Percentiles rank a stretch among this genome's conserved stretches.
Evolutionary conservation across 768 basidiomycete species (phyloP).

Genomic region (Lentinula edodes): DNA sequence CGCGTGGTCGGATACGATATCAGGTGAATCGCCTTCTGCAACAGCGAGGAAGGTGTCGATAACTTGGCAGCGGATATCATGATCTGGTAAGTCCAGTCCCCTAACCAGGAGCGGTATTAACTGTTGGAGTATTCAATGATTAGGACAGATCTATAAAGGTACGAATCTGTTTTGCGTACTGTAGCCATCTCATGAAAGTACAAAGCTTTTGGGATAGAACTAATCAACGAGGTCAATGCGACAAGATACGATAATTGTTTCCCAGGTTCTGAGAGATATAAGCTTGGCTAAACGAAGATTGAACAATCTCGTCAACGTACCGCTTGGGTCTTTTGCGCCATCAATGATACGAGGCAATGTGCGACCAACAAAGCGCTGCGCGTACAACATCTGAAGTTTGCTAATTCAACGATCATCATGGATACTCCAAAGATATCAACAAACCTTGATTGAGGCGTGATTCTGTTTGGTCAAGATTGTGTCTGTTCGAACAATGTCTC

Average conservation of each 20-base stretch:
- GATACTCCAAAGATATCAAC: conserved; percentile 9
- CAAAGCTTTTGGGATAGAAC: conserved; percentile 69
- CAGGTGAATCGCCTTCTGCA: conserved; percentile 50
- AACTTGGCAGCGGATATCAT: conserved; percentile 69
- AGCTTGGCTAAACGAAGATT: background rate
- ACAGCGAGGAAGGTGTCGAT: conserved; percentile 75
- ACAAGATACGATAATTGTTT: conserved; percentile 71
- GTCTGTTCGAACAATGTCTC: conserved; percentile 58
- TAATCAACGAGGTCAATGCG: conserved; percentile 77
- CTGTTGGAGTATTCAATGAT: conserved; percentile 30
- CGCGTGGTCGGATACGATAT: conserved; percentile 63
- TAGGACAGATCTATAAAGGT: background rate
- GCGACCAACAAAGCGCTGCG: conserved; percentile 68
- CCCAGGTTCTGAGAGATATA: conserved; percentile 32
- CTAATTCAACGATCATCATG: background rate
- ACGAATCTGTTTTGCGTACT: conserved; percentile 24
- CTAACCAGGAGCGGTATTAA: conserved; percentile 85
- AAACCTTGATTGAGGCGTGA: conserved; percentile 72
- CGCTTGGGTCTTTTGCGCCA: conserved; percentile 50
- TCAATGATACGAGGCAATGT: conserved; percentile 72
- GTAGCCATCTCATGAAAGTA: conserved; percentile 64
- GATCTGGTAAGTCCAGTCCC: conserved; percentile 73
- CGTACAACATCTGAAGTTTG: conserved; percentile 53
- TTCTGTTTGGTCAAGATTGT: conserved; percentile 70
- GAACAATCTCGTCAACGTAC: conserved; percentile 30